Percentiles rank a stretch among this genome's conserved stretches.
Conservation (phyloP, 108 stramenopile genomes). For the Skeletonema menzelii region DNA sequence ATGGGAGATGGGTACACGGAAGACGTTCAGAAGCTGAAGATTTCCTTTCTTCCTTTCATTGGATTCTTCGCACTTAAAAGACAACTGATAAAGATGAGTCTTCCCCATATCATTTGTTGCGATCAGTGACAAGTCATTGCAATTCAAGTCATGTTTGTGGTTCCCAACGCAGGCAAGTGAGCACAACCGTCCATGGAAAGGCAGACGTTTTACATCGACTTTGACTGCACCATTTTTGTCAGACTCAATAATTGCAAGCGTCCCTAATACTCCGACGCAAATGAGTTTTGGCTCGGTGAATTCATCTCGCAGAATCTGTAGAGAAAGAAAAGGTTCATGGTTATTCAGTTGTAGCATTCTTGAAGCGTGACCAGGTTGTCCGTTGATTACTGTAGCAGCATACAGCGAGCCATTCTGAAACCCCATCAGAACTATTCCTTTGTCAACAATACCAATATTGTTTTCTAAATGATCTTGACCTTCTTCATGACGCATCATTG, state of each 20-base stretch:
- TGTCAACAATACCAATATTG: constrained; percentile 10
- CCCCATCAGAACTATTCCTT: constrained; percentile 40
- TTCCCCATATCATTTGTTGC: background rate
- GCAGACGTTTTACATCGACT: background rate
- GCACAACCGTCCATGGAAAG: background rate
- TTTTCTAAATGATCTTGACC: background rate
- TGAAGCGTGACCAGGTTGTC: background rate
- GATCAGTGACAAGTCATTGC: background rate
- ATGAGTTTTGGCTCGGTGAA: background rate
- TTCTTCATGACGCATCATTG: background rate
- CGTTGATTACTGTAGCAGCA: constrained; percentile 16
- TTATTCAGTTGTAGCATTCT: constrained; percentile 20
- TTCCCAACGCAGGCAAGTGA: background rate
- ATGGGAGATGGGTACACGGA: background rate
- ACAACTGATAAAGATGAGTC: background rate
- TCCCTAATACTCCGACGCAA: background rate
- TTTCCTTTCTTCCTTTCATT: background rate
- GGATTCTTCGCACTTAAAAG: background rate
- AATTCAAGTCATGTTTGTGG: background rate
- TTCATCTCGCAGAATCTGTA: background rate
- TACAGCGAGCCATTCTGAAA: constrained; percentile 39
- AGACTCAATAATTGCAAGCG: background rate
- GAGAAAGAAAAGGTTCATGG: background rate
- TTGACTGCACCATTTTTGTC: background rate
- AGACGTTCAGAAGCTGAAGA: background rate